Evolutionary conservation across 2,329 filamentous ascomycete genomes (phyloP).

Genomic region (Botryotinia convoluta): DNA sequence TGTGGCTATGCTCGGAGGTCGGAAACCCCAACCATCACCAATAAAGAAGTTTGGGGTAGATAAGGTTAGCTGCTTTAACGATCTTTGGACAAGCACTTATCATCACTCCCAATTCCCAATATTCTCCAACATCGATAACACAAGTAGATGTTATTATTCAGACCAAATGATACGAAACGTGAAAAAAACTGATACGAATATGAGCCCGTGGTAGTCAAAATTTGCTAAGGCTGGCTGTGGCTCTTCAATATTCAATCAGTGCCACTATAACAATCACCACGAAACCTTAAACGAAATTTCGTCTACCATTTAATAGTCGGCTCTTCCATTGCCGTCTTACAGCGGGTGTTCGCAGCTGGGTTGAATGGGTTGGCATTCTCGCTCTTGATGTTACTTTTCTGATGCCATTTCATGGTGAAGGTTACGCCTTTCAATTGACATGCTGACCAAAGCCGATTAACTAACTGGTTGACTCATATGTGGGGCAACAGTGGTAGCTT

Average conservation of each 20-base stretch:
- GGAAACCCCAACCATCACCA: background rate
- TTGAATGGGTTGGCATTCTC: background rate
- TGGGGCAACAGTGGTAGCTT: background rate
- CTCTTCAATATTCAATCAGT: background rate
- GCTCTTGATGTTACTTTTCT: background rate
- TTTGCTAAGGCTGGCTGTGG: too few species aligned
- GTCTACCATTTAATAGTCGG: background rate
- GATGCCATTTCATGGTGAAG: background rate
- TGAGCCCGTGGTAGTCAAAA: background rate
- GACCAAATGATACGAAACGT: background rate
- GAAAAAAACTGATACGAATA: background rate
- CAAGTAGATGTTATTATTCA: background rate
- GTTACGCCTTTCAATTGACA: background rate
- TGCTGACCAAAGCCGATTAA: background rate
- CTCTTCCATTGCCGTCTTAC: background rate
- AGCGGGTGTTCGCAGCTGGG: background rate
- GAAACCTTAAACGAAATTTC: background rate
- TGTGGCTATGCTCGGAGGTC: conserved; percentile 9
- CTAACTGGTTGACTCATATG: background rate
- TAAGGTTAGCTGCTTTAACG: conserved; percentile 8
- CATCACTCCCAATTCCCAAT: background rate
- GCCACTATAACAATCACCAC: background rate
- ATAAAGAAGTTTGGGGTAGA: background rate
- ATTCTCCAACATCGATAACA: background rate
- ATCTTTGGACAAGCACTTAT: background rate